A percentile compares a stretch with the other conserved stretches of the same genome.
These are phyloP conservation scores for Daphne laureola DNA, from an alignment of 441 rosid genomes.

Conservation along the genomic window DNA sequence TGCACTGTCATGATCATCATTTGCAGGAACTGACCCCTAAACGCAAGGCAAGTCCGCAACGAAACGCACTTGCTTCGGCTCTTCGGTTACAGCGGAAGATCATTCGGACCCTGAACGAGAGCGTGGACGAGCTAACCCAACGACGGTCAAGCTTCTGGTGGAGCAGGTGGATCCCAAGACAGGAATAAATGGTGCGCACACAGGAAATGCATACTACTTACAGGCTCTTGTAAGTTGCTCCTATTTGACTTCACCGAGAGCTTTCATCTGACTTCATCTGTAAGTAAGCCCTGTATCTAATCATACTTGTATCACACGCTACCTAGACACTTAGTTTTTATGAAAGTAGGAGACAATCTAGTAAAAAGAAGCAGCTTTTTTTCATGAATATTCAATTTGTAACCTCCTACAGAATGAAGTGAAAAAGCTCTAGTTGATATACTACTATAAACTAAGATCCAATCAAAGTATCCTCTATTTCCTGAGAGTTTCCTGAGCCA, in stretches of 20 bases:
- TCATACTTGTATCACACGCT: too few species aligned
- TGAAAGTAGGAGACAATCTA: too few species aligned
- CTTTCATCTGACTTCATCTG: too few species aligned
- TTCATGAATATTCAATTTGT: too few species aligned
- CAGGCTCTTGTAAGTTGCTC: too few species aligned
- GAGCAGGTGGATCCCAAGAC: slow-evolving; percentile 92
- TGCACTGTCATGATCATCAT: not conserved
- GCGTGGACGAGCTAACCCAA: slow-evolving; percentile 64
- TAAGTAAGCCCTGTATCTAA: too few species aligned
- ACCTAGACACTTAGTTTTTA: too few species aligned
- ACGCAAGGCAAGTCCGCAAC: slow-evolving; percentile 45
- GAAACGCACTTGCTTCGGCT: slow-evolving; percentile 74
- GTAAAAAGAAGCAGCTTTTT: not conserved
- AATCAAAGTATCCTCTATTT: not conserved
- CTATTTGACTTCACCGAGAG: too few species aligned
- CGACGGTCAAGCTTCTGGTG: slow-evolving; percentile 83
- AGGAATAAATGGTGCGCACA: slow-evolving; percentile 35
- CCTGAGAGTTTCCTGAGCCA: slow-evolving; percentile 2
- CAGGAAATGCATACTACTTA: slow-evolving; percentile 14
- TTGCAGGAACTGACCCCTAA: slow-evolving; percentile 58
- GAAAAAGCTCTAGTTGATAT: slow-evolving; percentile 12
- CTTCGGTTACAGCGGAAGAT: slow-evolving; percentile 76
- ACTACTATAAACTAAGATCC: not conserved
- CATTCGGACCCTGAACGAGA: slow-evolving; percentile 55
- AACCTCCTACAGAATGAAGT: not conserved